Conservation (phyloP, 2,329 filamentous ascomycete species). For the Fusarium duplospermum region DNA sequence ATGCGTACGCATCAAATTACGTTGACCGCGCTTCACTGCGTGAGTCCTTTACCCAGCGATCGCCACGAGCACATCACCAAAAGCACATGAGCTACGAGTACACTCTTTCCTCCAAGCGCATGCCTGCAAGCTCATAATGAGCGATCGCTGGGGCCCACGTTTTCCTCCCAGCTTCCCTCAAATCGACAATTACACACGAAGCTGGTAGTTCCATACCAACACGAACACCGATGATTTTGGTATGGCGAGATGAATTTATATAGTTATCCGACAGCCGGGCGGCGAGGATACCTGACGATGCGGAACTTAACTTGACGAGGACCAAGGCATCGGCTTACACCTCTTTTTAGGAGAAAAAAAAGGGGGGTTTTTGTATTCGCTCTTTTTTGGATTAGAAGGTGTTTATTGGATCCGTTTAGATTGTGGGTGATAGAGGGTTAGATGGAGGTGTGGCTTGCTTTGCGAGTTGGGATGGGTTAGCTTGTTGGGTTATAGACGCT, state of each 20-base stretch:
- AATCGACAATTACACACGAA: background rate
- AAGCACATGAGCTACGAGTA: background rate
- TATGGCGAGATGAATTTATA: slow-evolving; percentile 15
- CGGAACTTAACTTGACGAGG: background rate
- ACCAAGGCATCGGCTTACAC: background rate
- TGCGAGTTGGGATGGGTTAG: background rate
- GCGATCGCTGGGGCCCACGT: slow-evolving; percentile 34
- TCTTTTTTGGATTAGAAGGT: background rate
- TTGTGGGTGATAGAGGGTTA: background rate
- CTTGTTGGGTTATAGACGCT: background rate
- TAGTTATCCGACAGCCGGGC: slow-evolving; percentile 5
- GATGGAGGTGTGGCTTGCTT: background rate
- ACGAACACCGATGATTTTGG: slow-evolving; percentile 9
- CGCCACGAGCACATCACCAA: background rate
- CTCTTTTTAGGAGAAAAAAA: background rate
- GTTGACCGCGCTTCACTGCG: slow-evolving; percentile 21
- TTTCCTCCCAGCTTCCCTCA: slow-evolving; percentile 20
- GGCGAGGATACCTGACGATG: slow-evolving; percentile 10
- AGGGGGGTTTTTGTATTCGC: background rate
- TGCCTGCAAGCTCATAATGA: background rate
- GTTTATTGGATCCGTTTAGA: background rate
- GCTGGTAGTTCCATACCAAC: slow-evolving; percentile 32
- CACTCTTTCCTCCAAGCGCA: background rate
- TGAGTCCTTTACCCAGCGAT: slow-evolving; percentile 22
- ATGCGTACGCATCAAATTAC: slow-evolving; percentile 14